Percentiles rank a stretch among this genome's conserved stretches.
Evolutionary conservation across 345 rosid species (phyloP).

Genomic region (Lumnitzera racemosa): DNA sequence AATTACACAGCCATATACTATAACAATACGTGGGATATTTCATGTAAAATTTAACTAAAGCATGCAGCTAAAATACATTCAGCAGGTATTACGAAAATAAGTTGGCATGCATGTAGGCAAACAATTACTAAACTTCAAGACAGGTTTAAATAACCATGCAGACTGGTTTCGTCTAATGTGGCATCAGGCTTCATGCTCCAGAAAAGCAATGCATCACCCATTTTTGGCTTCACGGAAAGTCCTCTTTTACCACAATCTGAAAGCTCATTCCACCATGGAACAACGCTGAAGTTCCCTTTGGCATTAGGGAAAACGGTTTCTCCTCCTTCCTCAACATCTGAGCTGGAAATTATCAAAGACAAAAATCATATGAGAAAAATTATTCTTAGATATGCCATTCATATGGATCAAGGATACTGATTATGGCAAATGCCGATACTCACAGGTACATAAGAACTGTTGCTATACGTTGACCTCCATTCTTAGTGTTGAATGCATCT

Average conservation of each 20-base stretch:
- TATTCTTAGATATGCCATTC: neutral
- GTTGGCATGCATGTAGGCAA: no score
- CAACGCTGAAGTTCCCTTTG: constrained; percentile 67
- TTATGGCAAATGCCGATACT: constrained; percentile 17
- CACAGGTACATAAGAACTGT: constrained; percentile 97
- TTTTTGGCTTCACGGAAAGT: constrained; percentile 80
- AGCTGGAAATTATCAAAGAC: constrained; percentile 36
- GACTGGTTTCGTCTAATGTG: constrained; percentile 63
- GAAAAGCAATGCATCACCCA: constrained; percentile 97
- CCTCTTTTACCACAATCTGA: constrained; percentile 85
- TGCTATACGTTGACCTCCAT: constrained; percentile 96
- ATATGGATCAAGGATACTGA: constrained; percentile 1
- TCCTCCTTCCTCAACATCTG: constrained; percentile 98
- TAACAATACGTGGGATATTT: no score
- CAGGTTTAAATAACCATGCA: constrained; percentile 62
- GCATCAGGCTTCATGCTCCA: constrained; percentile 98
- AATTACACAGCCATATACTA: no score
- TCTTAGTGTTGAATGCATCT: constrained; percentile 77
- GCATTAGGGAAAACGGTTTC: constrained; percentile 94
- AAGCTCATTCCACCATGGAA: constrained; percentile 88
- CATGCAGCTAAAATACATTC: constrained; percentile 1
- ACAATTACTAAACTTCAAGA: neutral
- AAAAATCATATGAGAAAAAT: constrained; percentile 4
- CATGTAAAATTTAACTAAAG: no score
- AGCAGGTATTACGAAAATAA: neutral